phyloP scores from a whole-genome alignment of 139 green algal species.

The Haematococcus sp. region DNA sequence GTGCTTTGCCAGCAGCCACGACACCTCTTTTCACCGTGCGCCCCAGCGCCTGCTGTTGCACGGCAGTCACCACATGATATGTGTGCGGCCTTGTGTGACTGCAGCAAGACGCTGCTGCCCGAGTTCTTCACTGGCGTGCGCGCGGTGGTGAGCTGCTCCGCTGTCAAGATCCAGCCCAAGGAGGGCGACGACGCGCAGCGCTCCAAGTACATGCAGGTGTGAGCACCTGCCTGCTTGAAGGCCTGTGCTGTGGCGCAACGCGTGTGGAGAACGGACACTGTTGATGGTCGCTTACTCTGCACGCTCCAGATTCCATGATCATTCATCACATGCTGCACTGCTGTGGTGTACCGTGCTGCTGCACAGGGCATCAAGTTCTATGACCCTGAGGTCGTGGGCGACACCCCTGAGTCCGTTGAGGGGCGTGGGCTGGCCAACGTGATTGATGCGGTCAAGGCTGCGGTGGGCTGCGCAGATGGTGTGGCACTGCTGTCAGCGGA shows the following conservation, averaged over 20 bases:
- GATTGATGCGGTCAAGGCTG: slow-evolving; percentile 32
- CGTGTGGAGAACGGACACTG: too few relatives aligned
- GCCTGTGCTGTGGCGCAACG: too few relatives aligned
- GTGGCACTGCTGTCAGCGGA: background rate
- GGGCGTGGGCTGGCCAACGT: slow-evolving; percentile 49
- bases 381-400: slow-evolving; percentile 72
- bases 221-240: background rate
- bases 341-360: too few relatives aligned
- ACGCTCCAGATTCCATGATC: too few relatives aligned
- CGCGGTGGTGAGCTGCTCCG: slow-evolving; percentile 65
- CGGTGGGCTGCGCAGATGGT: background rate
- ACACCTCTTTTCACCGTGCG: too few relatives aligned
- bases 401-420: slow-evolving; percentile 66
- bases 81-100: slow-evolving; percentile 29
- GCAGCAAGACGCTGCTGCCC: slow-evolving; percentile 69
- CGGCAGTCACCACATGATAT: too few relatives aligned
- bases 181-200: slow-evolving; percentile 80
- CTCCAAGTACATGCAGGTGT: slow-evolving; percentile 85
- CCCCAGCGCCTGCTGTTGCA: too few relatives aligned
- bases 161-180: slow-evolving; percentile 79
- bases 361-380: slow-evolving; percentile 83
- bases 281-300: too few relatives aligned
- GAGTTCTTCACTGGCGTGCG: slow-evolving; percentile 59
- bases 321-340: too few relatives aligned
- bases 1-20: too few relatives aligned